Evolutionary conservation across 441 rosid species (phyloP), one percentile per base, ranked within the genome.

Genomic region (Omphalea diandra): DNA sequence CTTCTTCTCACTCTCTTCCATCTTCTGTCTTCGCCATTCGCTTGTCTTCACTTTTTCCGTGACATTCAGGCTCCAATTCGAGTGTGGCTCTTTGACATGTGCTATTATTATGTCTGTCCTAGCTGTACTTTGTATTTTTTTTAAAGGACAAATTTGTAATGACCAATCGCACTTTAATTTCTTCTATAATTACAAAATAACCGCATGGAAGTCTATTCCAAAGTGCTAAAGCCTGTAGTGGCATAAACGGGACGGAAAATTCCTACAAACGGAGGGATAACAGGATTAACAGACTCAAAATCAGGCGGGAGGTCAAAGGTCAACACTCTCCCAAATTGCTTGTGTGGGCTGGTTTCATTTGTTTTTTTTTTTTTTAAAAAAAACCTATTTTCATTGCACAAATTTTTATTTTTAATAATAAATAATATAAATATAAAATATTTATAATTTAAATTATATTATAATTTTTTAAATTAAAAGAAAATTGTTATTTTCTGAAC

Each of bases 301-400:
- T 72, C 82, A 79, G 66, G 76, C 78, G 83, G 78, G 77, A 77
- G 82, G 86, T 80, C 87, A 77, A 73, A 71, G 82, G 86, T 86
- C 90, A 82, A 79, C 63, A 50, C 33, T 60, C 65, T 20, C 18
- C 63, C 5, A 17, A 11, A 27, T 27, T 7, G 27, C 12, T 20
- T 2, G 8, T 6, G 8, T 50, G 44, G 20, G 20, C 20, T 15
- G 50, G n/a, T n/a, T 46, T 46, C 50, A 7, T 15, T 15, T 40
- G 44, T 11, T 40, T 3, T 43, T 5, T 17, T 17, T 47, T 17
- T 47, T n/a, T 47, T 47, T 47, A 18, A 47, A 24, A 6, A 50
- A 50, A n/a, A n/a, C n/a, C n/a, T n/a, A n/a, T n/a, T n/a, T n/a
- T n/a, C n/a, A n/a, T n/a, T n/a, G n/a, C n/a, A n/a, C n/a, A n/a